Evolutionary conservation across 2,329 filamentous ascomycete species (phyloP).

Genomic region (Phialocephala sp.): DNA sequence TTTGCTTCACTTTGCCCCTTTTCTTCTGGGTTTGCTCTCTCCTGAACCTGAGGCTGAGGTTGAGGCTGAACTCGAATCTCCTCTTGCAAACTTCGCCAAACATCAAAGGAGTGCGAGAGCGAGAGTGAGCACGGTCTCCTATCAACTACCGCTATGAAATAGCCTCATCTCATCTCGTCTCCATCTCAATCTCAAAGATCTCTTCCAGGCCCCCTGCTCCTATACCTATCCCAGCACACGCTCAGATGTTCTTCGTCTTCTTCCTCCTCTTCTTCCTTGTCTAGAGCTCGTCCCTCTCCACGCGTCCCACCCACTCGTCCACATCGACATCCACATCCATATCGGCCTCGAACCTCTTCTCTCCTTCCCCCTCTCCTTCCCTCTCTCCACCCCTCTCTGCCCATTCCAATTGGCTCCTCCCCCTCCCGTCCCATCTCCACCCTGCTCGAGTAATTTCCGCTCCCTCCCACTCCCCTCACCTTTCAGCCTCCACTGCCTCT

Average conservation of each 20-base stretch:
- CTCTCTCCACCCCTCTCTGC: background rate
- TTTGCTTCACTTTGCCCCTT: background rate
- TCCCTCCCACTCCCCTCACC: background rate
- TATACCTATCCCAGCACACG: background rate
- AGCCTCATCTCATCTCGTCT: conserved; percentile 6
- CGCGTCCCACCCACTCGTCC: background rate
- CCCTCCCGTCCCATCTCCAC: background rate
- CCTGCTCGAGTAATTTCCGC: background rate
- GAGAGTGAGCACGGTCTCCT: background rate
- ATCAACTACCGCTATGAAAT: background rate
- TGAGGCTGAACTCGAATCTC: background rate
- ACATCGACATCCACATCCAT: no score
- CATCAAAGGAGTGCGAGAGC: background rate
- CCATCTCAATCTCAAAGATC: conserved; percentile 4
- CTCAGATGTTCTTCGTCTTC: background rate
- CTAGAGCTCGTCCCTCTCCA: background rate
- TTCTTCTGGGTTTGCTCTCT: background rate
- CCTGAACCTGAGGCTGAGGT: no score
- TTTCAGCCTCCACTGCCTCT: background rate
- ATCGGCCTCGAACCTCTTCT: background rate
- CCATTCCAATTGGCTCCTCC: background rate
- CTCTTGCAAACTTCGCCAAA: background rate
- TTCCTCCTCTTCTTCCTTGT: no score
- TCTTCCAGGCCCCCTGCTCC: background rate
- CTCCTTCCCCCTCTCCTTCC: background rate